Base-by-base conservation (phyloP, 306 rosid species). In the Prosopis cineraria region DNA sequence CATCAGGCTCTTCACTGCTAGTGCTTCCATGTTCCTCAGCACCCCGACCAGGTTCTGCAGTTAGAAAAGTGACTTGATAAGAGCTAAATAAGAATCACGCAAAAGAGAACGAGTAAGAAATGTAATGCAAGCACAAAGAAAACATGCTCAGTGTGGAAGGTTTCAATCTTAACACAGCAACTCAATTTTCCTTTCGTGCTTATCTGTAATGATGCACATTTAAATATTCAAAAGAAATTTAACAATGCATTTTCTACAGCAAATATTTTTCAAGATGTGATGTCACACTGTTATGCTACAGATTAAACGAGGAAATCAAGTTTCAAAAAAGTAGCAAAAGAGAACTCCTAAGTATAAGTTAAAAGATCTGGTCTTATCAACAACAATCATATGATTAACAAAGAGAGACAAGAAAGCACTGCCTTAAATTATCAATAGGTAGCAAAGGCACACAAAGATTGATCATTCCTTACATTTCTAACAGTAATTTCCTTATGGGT, bases 1-100 rank as follows among this genome's bases (percentile, higher is more conserved):
- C 98, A 69, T 88, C 91, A 78, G 79, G 91, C 63, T 91, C 97
- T 80, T 87, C 97, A 44, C 86, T 77, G 78, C 94, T 87, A 78
- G 88, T 82, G 88, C 89, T 86, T 87, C 84, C 88, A 74, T 83
- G 90, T 52, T 87, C 93, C 76, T 83, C 97, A 56, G 84, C 75
- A 72, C 82, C 91, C 22, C 68, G 85, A 62, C 85, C 93, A 72
- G 78, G 73, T 75, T 84, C 98, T 84, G 84, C 66, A 85, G 88
- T 82, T 63, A 75, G 53, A 82, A 69, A 5, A 39, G 72, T 79
- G 75, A 76, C 78, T 78, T 86, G 74, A 86, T 68, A 79, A 69
- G 52, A 68, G 60, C 11, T 73, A 53, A 72, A 83, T 73, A 24
- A 63, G 16, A 73, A 62, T 47, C 58, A 12, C 56, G 60, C 58